phyloP scores from a whole-genome alignment of 2,329 filamentous ascomycete species.

The Scedosporium minutisporum region DNA sequence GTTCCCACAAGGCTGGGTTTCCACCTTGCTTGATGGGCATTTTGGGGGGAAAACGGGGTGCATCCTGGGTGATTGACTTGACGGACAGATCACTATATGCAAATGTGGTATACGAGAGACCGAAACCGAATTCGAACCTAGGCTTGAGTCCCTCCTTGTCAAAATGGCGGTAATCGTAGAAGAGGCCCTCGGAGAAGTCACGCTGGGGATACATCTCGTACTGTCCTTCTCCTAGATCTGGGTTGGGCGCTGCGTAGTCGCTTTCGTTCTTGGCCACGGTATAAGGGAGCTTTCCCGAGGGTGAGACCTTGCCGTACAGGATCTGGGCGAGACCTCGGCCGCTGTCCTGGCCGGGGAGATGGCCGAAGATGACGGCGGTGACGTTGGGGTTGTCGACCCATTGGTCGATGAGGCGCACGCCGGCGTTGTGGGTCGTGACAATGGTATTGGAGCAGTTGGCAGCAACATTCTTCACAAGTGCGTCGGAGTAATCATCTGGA shows the following conservation, averaged over 20 bases:
- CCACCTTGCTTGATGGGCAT: slow-evolving; percentile 33
- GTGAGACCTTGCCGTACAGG: slow-evolving; percentile 46
- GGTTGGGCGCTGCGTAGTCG: slow-evolving; percentile 52
- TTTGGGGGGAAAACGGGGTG: slow-evolving; percentile 25
- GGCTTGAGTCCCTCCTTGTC: slow-evolving; percentile 37
- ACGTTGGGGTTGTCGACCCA: slow-evolving; percentile 56
- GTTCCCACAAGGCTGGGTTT: slow-evolving; percentile 37
- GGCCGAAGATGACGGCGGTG: slow-evolving; percentile 53
- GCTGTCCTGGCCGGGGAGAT: slow-evolving; percentile 55
- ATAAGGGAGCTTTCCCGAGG: slow-evolving; percentile 51
- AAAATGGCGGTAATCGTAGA: slow-evolving; percentile 46
- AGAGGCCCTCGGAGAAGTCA: slow-evolving; percentile 41
- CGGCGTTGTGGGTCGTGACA: slow-evolving; percentile 56
- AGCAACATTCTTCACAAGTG: slow-evolving; percentile 47
- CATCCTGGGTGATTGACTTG: slow-evolving; percentile 15
- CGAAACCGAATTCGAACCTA: slow-evolving; percentile 47
- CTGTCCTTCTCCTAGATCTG: slow-evolving; percentile 34
- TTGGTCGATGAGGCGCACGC: slow-evolving; percentile 47
- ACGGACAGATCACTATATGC: slow-evolving; percentile 33
- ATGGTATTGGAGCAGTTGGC: slow-evolving; percentile 51
- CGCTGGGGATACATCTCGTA: slow-evolving; percentile 42
- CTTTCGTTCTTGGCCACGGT: slow-evolving; percentile 46
- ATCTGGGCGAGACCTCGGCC: slow-evolving; percentile 45
- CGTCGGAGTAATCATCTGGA: slow-evolving; percentile 54
- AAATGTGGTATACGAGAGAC: slow-evolving; percentile 47